Conservation (phyloP, 2,329 filamentous ascomycete genomes). For the Magnaporthiopsis poae region DNA sequence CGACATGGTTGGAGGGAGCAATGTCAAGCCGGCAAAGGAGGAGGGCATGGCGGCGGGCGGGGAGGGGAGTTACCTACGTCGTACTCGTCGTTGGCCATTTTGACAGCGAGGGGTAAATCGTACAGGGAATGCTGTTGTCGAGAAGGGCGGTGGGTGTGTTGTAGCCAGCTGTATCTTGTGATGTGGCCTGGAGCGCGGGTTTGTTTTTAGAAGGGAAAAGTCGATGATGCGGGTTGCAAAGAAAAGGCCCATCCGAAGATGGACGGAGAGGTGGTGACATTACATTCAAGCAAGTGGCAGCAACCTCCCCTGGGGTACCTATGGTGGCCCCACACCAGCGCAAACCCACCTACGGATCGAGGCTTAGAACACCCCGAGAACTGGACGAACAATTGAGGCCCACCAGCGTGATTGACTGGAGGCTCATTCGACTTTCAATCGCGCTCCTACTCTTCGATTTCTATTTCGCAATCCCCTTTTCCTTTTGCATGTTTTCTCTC, state of each 20-base stretch:
- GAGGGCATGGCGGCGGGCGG: constrained; percentile 9
- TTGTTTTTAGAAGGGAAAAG: background rate
- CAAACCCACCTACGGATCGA: background rate
- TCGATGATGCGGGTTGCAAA: background rate
- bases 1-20: constrained; percentile 15
- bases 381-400: background rate
- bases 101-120: constrained; percentile 22
- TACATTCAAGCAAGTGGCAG: background rate
- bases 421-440: background rate
- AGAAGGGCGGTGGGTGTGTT: background rate
- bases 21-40: background rate
- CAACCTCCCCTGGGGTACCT: background rate
- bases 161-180: background rate
- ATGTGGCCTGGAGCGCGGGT: background rate
- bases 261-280: background rate
- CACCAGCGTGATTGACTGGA: background rate
- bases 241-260: background rate
- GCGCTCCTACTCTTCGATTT: background rate
- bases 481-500: background rate
- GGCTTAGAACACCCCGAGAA: background rate
- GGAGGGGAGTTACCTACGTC: constrained; percentile 59
- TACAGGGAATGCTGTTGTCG: background rate
- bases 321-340: background rate
- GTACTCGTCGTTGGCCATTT: constrained; percentile 99
- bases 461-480: background rate